Conservation (phyloP, 73 alveolate genomes). For the Paramecium octaurelia region DNA sequence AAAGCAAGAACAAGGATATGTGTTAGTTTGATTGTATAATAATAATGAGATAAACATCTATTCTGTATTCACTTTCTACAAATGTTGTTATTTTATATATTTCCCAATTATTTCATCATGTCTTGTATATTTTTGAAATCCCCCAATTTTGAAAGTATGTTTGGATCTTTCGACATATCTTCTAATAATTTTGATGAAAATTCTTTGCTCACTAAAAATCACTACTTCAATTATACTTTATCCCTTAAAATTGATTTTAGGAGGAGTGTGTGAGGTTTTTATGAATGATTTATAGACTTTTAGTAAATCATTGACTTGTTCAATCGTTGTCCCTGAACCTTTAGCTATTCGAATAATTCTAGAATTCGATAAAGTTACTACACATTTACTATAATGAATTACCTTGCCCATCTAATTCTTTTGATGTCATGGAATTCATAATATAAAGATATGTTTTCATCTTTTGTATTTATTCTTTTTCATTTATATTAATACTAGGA, state of each 20-base stretch:
- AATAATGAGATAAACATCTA: not conserved
- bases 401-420: conserved; percentile 81
- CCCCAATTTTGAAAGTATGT: not conserved
- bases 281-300: not conserved
- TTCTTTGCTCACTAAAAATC: not conserved
- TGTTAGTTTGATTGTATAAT: conserved; percentile 18
- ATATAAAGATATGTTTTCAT: conserved; percentile 94
- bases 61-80: not conserved
- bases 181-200: not conserved
- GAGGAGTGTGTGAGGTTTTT: not conserved
- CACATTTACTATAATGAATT: not conserved
- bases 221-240: not conserved
- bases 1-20: conserved; percentile 20
- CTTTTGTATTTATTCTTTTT: conserved; percentile 93
- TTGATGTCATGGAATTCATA: conserved; percentile 96
- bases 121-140: not conserved
- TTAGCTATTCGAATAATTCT: conserved; percentile 94
- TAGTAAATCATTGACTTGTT: conserved; percentile 85
- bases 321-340: conserved; percentile 95
- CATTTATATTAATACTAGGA: conserved; percentile 84
- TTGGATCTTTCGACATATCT: not conserved
- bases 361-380: conserved; percentile 70
- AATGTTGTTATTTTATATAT: not conserved
- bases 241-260: not conserved
- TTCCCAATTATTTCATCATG: not conserved